phyloP scores from a whole-genome alignment of 176 grass and related monocot species.

The Paspalum notatum region DNA sequence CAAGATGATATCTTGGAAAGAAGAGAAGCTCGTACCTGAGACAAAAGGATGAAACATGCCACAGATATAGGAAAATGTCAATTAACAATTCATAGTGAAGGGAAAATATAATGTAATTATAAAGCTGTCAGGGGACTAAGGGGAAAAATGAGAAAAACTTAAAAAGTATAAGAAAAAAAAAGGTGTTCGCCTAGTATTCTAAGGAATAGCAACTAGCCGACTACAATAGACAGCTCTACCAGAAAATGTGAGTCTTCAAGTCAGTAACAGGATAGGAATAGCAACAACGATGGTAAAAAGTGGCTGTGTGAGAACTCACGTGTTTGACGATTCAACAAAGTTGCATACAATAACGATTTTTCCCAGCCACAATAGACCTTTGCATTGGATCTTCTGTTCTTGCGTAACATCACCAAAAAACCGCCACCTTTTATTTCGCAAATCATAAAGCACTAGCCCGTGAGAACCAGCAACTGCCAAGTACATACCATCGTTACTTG shows the following conservation, averaged over 20 bases:
- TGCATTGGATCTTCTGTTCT: conserved; percentile 99
- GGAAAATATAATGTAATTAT: conserved; percentile 15
- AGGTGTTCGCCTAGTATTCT: conserved; percentile 15
- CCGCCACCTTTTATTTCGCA: conserved; percentile 91
- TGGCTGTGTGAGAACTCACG: conserved; percentile 46
- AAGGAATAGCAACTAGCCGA: conserved; percentile 5
- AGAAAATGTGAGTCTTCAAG: conserved; percentile 10
- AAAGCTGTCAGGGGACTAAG: not conserved
- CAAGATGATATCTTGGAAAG: conserved; percentile 99
- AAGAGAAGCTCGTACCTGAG: conserved; percentile 95
- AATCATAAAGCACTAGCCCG: conserved; percentile 90
- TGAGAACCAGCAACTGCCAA: conserved; percentile 87
- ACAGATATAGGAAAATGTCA: conserved; percentile 43
- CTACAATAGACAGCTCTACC: not conserved
- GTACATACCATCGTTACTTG: conserved; percentile 90
- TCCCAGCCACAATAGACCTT: conserved; percentile 92
- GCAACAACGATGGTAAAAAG: conserved; percentile 21
- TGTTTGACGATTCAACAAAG: conserved; percentile 82
- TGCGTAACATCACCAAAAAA: conserved; percentile 98
- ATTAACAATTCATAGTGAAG: conserved; percentile 29
- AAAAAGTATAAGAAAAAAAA: conserved; percentile 22
- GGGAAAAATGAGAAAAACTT: not conserved
- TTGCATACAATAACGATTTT: conserved; percentile 98
- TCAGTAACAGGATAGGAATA: conserved; percentile 23
- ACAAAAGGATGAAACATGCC: conserved; percentile 39